A percentile compares a stretch with the other conserved stretches of the same genome.
These are phyloP conservation scores for Agrocybe chaxingu DNA, from an alignment of 768 basidiomycete species.

Conservation along the genomic window DNA sequence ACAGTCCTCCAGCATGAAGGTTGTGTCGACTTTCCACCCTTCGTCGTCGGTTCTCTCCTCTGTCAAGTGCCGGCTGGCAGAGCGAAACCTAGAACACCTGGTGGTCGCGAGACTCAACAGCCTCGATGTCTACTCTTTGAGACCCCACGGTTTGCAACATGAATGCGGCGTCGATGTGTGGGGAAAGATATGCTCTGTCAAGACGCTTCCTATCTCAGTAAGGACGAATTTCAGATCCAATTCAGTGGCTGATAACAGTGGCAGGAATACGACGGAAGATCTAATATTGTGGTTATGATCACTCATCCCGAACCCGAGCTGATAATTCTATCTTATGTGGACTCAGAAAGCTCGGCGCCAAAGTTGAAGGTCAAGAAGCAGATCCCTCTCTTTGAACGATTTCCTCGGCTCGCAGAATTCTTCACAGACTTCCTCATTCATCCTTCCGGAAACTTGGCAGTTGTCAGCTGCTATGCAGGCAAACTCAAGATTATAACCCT, in stretches of 20 bases:
- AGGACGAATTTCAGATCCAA: slow-evolving; percentile 15
- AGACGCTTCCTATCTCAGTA: slow-evolving; percentile 53
- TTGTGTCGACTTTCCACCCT: slow-evolving; percentile 75
- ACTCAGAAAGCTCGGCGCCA: slow-evolving; percentile 28
- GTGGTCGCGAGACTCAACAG: slow-evolving; percentile 65
- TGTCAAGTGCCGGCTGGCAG: slow-evolving; percentile 60
- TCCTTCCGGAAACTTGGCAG: slow-evolving; percentile 54
- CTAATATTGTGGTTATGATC: slow-evolving; percentile 62
- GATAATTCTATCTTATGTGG: slow-evolving; percentile 54
- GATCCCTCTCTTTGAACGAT: slow-evolving; percentile 54
- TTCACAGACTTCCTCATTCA: slow-evolving; percentile 68
- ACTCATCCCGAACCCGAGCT: slow-evolving; percentile 78
- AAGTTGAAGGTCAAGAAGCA: slow-evolving; percentile 39
- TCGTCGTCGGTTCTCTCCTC: slow-evolving; percentile 72
- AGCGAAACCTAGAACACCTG: slow-evolving; percentile 56
- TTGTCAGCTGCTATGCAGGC: slow-evolving; percentile 66
- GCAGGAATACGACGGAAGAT: slow-evolving; percentile 31
- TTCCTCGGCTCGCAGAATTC: slow-evolving; percentile 65
- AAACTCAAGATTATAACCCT: slow-evolving; percentile 65
- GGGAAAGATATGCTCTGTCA: slow-evolving; percentile 62
- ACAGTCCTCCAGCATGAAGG: slow-evolving; percentile 34
- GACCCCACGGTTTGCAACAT: slow-evolving; percentile 53
- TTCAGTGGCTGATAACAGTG: slow-evolving; percentile 11
- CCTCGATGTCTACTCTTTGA: slow-evolving; percentile 67
- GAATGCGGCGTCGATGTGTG: slow-evolving; percentile 64